Evolutionary conservation across 1,284 basidiomycete genomes (phyloP), one percentile per base, ranked within the genome.

Genomic region (Irpex sp.): DNA sequence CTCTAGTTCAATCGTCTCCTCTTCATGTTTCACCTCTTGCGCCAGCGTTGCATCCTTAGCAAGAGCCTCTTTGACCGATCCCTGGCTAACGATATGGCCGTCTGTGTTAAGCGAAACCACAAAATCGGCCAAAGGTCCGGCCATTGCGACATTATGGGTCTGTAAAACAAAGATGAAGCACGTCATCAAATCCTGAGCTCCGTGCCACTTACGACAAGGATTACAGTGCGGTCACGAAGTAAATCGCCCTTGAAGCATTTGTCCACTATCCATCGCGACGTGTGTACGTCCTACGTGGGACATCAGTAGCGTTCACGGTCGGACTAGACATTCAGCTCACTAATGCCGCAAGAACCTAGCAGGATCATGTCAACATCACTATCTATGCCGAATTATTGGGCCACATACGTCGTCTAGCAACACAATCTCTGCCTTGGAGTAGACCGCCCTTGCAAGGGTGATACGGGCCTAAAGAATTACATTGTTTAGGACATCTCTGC

Each of bases 201-300:
- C 26, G 2, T 26, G 26, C 26, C 26, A 65, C 86, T 67, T 73
- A 90, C 89, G 64, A 92, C 88, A 6, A 94, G 78, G 13, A 93
- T 73, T 44, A 93, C 78, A 0, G 91, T 94, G 58, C 91, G 81
- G 5, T 82, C 87, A 56, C 81, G 78, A 26, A 94, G 75, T 7
- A 93, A 76, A 64, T 89, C 86, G 5, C 91, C 89, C 59, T 77
- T 75, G 75, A 94, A 85, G 67, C 91, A 89, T 61, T 92, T 85
- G 49, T 92, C 85, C 21, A 93, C 85, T 64, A 94, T 88, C 84
- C 85, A 92, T 61, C 85, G 85, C 0, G 90, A 81, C 1, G 91
- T 94, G 67, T 89, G 84, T 13, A 87, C 82, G 69, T 85, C 83
- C 47, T 63, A 34, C 40, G 40, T 15, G 40, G 40, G 8, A 15